phyloP scores from a whole-genome alignment of 2,329 filamentous ascomycete species.

The Trichoderma simmonsii region DNA sequence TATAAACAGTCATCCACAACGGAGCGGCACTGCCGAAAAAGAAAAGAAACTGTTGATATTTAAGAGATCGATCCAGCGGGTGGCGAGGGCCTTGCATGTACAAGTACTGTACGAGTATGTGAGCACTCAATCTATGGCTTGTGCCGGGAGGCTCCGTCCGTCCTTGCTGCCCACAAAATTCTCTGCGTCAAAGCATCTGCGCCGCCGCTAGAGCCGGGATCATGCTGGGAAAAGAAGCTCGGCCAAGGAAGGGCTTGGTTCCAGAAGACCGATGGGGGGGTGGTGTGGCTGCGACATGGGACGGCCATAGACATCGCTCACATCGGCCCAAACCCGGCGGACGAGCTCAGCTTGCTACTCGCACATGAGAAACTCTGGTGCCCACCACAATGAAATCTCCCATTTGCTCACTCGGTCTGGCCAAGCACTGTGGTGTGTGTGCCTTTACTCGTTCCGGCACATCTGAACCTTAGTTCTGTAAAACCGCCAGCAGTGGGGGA shows the following conservation, averaged over 20 bases:
- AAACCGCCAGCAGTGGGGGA: not conserved
- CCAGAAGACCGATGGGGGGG: not conserved
- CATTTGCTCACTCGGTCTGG: not conserved
- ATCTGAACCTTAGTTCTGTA: not conserved
- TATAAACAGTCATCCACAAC: not conserved
- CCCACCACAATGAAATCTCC: conserved; percentile 6
- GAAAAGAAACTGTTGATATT: not conserved
- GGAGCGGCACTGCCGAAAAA: conserved; percentile 3
- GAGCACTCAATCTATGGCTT: not conserved
- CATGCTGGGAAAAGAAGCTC: not conserved
- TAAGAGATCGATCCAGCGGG: conserved; percentile 1
- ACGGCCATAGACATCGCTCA: not conserved
- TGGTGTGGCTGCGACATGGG: conserved; percentile 7
- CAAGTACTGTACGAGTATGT: not conserved
- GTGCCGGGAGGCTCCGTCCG: not conserved
- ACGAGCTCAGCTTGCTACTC: not conserved
- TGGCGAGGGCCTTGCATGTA: not conserved
- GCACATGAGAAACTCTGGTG: not conserved
- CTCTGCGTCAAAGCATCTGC: not conserved
- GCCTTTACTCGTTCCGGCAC: conserved; percentile 8
- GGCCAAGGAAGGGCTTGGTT: not conserved
- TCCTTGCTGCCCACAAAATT: conserved; percentile 6
- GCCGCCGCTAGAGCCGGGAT: not conserved
- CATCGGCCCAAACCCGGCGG: not conserved
- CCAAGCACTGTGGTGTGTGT: not conserved